Evolutionary conservation across 2,329 filamentous ascomycete genomes (phyloP).

Genomic region (Blastomyces parvus): DNA sequence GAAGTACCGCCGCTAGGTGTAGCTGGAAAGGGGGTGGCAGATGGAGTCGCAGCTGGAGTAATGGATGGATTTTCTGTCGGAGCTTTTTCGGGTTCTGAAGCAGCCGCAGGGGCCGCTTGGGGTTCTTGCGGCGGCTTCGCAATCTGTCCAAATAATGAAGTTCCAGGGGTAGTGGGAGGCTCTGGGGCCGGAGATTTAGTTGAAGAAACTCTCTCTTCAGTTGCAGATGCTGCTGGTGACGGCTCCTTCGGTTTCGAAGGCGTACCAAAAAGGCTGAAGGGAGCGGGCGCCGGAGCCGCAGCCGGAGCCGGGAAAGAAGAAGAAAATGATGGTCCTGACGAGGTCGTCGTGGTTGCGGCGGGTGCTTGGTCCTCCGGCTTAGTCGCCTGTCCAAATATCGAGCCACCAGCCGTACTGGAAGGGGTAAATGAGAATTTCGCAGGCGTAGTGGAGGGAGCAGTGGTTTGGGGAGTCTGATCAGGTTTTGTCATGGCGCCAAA

Average conservation of each 20-base stretch:
- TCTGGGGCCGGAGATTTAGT: not conserved
- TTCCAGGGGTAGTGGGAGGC: not conserved
- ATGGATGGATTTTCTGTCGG: not conserved
- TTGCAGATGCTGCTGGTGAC: constrained; percentile 11
- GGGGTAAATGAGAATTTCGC: constrained; percentile 2
- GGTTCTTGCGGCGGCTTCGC: constrained; percentile 7
- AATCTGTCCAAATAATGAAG: constrained; percentile 11
- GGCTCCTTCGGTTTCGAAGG: not conserved
- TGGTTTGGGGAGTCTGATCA: constrained; percentile 16
- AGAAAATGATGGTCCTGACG: constrained; percentile 6
- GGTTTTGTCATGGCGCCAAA: constrained; percentile 18
- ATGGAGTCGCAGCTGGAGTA: not conserved
- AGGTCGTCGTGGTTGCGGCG: not conserved
- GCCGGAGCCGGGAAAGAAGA: not conserved
- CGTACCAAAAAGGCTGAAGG: constrained; percentile 3
- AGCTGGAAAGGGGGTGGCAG: not conserved
- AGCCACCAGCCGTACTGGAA: not conserved
- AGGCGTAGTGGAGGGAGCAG: constrained; percentile 6
- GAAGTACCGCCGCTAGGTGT: constrained; percentile 3
- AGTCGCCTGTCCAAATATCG: constrained; percentile 1
- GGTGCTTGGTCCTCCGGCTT: constrained; percentile 3
- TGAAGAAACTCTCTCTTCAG: constrained; percentile 3
- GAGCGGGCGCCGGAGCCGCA: constrained; percentile 3
- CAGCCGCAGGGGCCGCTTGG: not conserved
- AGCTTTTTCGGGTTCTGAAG: not conserved